These are phyloP conservation scores for Candolleomyces aberdarensis DNA, from an alignment of 768 basidiomycete species.

Conservation along the genomic window DNA sequence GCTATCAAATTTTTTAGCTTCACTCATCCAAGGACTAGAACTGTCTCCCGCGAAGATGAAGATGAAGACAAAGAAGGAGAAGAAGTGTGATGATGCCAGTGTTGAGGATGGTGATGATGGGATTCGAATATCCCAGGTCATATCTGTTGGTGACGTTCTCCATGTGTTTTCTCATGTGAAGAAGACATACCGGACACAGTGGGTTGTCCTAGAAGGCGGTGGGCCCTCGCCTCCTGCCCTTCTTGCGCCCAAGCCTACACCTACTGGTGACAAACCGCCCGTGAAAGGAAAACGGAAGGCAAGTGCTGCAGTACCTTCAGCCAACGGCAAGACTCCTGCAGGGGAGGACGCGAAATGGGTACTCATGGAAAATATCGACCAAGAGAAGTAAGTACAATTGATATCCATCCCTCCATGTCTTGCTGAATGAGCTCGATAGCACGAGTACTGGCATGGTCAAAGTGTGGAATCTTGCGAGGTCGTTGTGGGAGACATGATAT, in stretches of 20 bases:
- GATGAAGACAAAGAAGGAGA: conserved; percentile 1
- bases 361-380: background rate
- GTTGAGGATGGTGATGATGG: background rate
- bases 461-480: conserved; percentile 60
- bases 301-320: background rate
- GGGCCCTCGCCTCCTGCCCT: conserved; percentile 32
- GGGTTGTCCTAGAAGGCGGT: conserved; percentile 66
- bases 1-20: conserved; percentile 37
- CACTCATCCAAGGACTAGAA: conserved; percentile 15
- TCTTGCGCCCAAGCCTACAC: background rate
- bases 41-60: background rate
- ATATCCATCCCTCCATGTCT: background rate
- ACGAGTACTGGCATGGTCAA: conserved; percentile 74
- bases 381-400: background rate
- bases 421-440: conserved; percentile 30
- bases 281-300: background rate
- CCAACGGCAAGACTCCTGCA: background rate
- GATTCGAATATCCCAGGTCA: conserved; percentile 40
- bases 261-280: background rate
- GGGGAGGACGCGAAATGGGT: conserved; percentile 2
- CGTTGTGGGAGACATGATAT: conserved; percentile 40
- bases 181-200: conserved; percentile 78
- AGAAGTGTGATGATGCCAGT: conserved; percentile 8
- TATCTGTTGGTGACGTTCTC: conserved; percentile 59
- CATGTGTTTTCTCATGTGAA: conserved; percentile 90